phyloP scores from a whole-genome alignment of 1,139 yeast species.

The Yamadazyma diospyri region DNA sequence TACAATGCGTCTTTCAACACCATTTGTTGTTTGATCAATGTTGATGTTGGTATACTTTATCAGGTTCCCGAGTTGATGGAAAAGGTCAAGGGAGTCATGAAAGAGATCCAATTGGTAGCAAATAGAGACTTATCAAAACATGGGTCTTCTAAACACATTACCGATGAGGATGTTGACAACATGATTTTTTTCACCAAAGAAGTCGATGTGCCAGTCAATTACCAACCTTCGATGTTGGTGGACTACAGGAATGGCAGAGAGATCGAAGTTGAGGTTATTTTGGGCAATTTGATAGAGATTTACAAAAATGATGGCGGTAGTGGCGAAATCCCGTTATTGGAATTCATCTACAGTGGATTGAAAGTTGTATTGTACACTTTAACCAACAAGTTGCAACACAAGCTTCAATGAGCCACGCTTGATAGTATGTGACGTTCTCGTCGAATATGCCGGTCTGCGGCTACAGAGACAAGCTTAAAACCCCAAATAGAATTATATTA shows the following conservation, averaged over 20 bases:
- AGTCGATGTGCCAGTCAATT: slow-evolving; percentile 62
- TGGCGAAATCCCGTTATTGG: slow-evolving; percentile 52
- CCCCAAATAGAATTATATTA: too few relatives aligned
- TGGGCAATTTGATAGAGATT: slow-evolving; percentile 54
- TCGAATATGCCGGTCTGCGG: too few relatives aligned
- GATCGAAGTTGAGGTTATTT: slow-evolving; percentile 65
- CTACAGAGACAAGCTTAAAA: too few relatives aligned
- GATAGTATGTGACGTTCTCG: not conserved
- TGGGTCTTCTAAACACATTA: slow-evolving; percentile 21
- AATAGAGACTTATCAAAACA: slow-evolving; percentile 17
- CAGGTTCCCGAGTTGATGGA: slow-evolving; percentile 46
- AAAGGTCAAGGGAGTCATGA: slow-evolving; percentile 63
- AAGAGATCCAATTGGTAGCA: slow-evolving; percentile 60
- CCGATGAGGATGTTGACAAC: slow-evolving; percentile 58
- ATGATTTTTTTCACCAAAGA: slow-evolving; percentile 56
- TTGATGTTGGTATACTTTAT: slow-evolving; percentile 53
- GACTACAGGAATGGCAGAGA: slow-evolving; percentile 68
- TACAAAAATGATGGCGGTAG: slow-evolving; percentile 46
- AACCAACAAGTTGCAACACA: slow-evolving; percentile 1
- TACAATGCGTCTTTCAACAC: slow-evolving; percentile 71
- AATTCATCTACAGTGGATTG: slow-evolving; percentile 52
- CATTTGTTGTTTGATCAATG: slow-evolving; percentile 48
- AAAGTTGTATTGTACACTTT: slow-evolving; percentile 53
- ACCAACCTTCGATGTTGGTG: slow-evolving; percentile 67
- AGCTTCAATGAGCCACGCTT: not conserved